Evolutionary conservation across 192 early-diverging fungal species (phyloP).

Genomic region (Paraglomus occultum): DNA sequence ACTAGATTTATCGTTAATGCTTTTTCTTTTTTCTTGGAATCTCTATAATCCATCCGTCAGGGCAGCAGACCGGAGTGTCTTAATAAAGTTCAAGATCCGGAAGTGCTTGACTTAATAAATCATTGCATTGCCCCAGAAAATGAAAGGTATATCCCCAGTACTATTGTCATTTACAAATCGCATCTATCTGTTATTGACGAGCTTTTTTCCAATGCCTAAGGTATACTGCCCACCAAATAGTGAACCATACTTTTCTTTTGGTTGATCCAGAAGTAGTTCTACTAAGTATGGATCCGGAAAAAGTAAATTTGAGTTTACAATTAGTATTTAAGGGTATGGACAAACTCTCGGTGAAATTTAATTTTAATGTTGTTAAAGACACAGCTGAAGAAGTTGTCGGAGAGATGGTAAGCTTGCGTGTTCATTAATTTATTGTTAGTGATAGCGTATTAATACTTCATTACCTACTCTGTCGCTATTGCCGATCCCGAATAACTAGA

Average conservation of each 20-base stretch:
- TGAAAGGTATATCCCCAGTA: conserved; percentile 44
- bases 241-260: conserved; percentile 71
- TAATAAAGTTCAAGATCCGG: conserved; percentile 56
- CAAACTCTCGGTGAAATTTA: conserved; percentile 78
- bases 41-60: conserved; percentile 34
- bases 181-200: conserved; percentile 18
- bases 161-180: neutral
- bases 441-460: too few species aligned
- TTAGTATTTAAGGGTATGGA: conserved; percentile 79
- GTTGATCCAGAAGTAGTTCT: conserved; percentile 77
- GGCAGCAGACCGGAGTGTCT: conserved; percentile 74
- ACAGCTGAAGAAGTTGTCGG: conserved; percentile 78
- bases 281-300: conserved; percentile 54
- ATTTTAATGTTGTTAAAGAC: conserved; percentile 78
- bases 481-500: conserved; percentile 41
- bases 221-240: conserved; percentile 65
- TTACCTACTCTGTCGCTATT: too few species aligned
- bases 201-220: conserved; percentile 32
- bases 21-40: neutral
- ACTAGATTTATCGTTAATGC: neutral
- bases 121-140: conserved; percentile 64
- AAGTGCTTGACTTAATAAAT: conserved; percentile 63
- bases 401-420: conserved; percentile 61
- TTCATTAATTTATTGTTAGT: neutral
- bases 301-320: conserved; percentile 67